Evolutionary conservation across 768 basidiomycete genomes (phyloP), one percentile per base, ranked within the genome.

Genomic region (Leccinellum rugosiceps): DNA sequence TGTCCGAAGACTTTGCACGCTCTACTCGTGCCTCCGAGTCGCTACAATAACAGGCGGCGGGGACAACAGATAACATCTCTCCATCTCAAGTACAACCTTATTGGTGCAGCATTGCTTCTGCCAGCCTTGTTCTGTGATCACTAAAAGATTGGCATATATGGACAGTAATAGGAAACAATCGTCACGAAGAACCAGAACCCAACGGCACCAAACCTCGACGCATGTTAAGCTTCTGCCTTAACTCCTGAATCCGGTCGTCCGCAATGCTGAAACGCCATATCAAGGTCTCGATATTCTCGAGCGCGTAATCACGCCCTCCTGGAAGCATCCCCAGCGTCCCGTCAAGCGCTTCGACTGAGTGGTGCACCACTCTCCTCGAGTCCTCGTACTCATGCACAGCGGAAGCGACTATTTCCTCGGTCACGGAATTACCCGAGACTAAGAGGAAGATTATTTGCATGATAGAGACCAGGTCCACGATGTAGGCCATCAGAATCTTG

Each of bases 391-490:
- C 55, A 6, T 1, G 15, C 4, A 61, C 8, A 21, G 55, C 58
- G 23, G 25, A 17, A 28, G 2, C 1, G 1, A 23, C 10, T 2
- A 17, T 52, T 25, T 43, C 2, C 2, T 15, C 1, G 11, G 46
- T 65, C 30, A 63, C 45, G 1, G 10, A 35, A 3, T n/a, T 15
- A 11, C 48, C 35, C 0, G 46, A 17, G 3, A 49, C 44, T 13
- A 64, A 11, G 52, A 63, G 28, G 30, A 52, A 63, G 10, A 61
- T 13, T 15, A 25, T 30, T 26, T 64, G 63, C 63, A 63, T 64
- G 52, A 60, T 46, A 30, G 58, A 63, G 25, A 61, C 52, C 35
- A 63, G 26, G 52, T 61, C 54, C 6, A 61, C 52, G 25, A 60
- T 60, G 45, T 53, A 63, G 19, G 31, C 52, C 52, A 52, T 64